Evolutionary conservation across 2,329 filamentous ascomycete genomes (phyloP), one percentile per base, ranked within the genome.

Genomic region (Aspergillus pseudonomiae): DNA sequence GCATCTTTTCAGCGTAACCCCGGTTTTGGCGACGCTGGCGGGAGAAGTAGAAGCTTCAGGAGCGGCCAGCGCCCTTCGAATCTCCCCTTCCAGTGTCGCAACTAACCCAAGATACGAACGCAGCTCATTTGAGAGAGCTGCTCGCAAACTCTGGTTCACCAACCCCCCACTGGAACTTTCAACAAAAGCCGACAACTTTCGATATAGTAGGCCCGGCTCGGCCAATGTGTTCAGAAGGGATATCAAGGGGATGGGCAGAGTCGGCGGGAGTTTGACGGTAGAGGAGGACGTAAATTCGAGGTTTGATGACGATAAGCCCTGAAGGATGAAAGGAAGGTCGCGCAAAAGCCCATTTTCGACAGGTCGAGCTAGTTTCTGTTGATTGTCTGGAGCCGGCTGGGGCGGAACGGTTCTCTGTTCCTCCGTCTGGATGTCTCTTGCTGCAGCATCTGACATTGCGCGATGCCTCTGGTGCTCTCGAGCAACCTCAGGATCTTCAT

Each of bases 1-100:
- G 71, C 94, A 98, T 75, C 95, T 86, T 77, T 98, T 98, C 57
- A 99, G 82, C 0, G 95, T 99, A 16, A 99, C 94, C 1, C 94
- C 93, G 0, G 92, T 90, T 71, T 94, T 95, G 6, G 92, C 90
- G 59, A 96, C 88, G 1, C 90, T 90, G 52, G 87, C 86, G 54
- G 89, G 85, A 2, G 91, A 87, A 4, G 86, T 86, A 41, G 67
- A 65, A 45, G 75, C 72, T 24, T 74, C 88, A n/a, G 95, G 81
- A 9, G 90, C 87, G 6, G 89, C 85, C 56, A 98, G 80, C 1
- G 94, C 93, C 65, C 91, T 85, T 63, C 94, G 87, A 60, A 98
- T 97, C 76, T 99, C 94, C 12, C 89, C 91, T 79, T 99, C 95
- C 7, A 99, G 80, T 0, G 94, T 96, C 19, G 95, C 94, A 43